Base-by-base conservation (phyloP, 768 basidiomycete genomes). In the Termitomyces sp. region DNA sequence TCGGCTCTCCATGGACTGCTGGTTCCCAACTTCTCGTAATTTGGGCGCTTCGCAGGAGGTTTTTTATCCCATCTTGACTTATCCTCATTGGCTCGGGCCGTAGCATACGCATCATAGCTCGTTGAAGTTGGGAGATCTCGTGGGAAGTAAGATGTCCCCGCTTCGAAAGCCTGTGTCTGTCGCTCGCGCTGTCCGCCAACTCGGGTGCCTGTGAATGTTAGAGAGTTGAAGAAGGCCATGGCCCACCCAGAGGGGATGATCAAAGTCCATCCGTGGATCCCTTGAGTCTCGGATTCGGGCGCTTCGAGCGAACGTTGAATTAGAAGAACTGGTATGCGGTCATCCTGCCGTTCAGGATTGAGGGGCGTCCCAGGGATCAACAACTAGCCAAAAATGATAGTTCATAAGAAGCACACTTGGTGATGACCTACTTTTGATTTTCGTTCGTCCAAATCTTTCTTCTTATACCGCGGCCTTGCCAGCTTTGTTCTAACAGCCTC, bases 181-280 rank as follows among this genome's bases (percentile, higher is more conserved):
- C 87, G 82, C 65, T 98, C 93, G 28, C 86, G 82, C 63, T 94
- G 87, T 2, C 95, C 96, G 5, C 80, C 90, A 17, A 96, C 78
- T 7, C 93, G 86, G 1, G 90, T 90, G 21, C 89, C 88, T 0
- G 94, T 93, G 67, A 83, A 85, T 3, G 79, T 77, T 48, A 99
- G 79, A 2, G 94, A 95, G 40, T 77, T 78, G 58, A 90, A 83
- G 71, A 98, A 93, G 1, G 94, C 78, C 87, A 93, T 96, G 0
- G 82, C 80, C 93, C 94, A 98, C 12, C 92, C 93, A 1, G 83
- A 75, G 3, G 96, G 96, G 32, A 96, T 67, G 45, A 97, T 75
- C 9, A 99, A 72, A 8, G 86, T 93, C 88, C 91, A 97, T 38
- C 95, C 94, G 62, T 93, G 85, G 30, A 93, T 72, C 1, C 77